Evolutionary conservation across 306 rosid species (phyloP).

Genomic region (Trichosanthes cucumerina): DNA sequence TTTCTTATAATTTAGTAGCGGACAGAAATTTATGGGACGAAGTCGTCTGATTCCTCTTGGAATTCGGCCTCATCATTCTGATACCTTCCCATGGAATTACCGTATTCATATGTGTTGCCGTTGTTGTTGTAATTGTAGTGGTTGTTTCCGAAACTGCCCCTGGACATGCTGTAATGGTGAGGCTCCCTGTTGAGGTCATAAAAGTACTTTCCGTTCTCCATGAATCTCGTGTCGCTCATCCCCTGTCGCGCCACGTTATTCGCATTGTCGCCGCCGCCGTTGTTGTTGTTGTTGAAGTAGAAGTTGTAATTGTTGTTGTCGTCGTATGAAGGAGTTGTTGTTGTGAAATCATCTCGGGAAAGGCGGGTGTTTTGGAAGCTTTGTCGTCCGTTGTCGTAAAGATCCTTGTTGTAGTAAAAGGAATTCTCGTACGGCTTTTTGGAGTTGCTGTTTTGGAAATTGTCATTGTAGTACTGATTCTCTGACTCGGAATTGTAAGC

Average conservation of each 20-base stretch:
- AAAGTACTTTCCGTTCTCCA: conserved; percentile 60
- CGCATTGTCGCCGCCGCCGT: conserved; percentile 17
- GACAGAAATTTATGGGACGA: conserved; percentile 37
- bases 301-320: background rate
- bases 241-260: conserved; percentile 46
- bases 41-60: conserved; percentile 35
- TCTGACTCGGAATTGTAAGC: conserved; percentile 32
- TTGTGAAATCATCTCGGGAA: conserved; percentile 25
- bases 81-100: conserved; percentile 41
- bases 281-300: conserved; percentile 17
- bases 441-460: conserved; percentile 16
- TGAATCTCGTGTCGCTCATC: conserved; percentile 83
- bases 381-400: background rate
- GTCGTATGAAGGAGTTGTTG: conserved; percentile 23
- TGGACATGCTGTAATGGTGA: conserved; percentile 27
- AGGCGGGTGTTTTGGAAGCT: conserved; percentile 13
- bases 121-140: conserved; percentile 33
- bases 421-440: background rate
- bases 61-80: conserved; percentile 42
- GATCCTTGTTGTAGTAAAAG: conserved; percentile 15
- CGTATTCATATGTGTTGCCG: conserved; percentile 25
- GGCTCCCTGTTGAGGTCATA: conserved; percentile 24
- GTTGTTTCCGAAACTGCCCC: conserved; percentile 25
- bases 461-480: conserved; percentile 14
- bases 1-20: background rate